phyloP scores from a whole-genome alignment of 805 yeast genomes.

The Candida koratica region DNA sequence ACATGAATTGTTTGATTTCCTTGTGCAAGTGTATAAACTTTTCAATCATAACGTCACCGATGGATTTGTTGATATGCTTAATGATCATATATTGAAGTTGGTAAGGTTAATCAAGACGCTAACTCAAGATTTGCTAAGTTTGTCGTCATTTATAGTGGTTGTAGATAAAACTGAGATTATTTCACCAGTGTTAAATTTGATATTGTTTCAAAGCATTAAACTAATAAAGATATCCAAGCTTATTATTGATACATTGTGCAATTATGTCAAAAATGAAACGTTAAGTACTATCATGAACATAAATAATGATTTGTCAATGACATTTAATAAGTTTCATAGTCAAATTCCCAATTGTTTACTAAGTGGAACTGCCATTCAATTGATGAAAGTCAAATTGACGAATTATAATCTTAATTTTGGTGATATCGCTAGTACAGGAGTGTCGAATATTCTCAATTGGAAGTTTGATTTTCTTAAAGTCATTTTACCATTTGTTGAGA shows the following conservation, averaged over 20 bases:
- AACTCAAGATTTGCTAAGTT: slow-evolving; percentile 23
- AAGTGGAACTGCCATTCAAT: slow-evolving; percentile 22
- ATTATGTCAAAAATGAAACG: slow-evolving; percentile 22
- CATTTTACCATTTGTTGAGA: slow-evolving; percentile 26
- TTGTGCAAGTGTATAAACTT: slow-evolving; percentile 27
- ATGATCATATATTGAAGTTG: slow-evolving; percentile 39
- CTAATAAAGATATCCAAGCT: slow-evolving; percentile 33
- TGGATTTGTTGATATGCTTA: slow-evolving; percentile 19
- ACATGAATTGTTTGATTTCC: slow-evolving; percentile 32
- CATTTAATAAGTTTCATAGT: slow-evolving; percentile 25
- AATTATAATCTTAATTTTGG: slow-evolving; percentile 26
- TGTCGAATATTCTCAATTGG: slow-evolving; percentile 15
- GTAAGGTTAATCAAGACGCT: slow-evolving; percentile 36
- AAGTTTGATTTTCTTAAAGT: slow-evolving; percentile 17
- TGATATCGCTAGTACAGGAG: slow-evolving; percentile 6
- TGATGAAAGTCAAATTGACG: slow-evolving; percentile 24
- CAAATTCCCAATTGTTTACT: slow-evolving; percentile 14
- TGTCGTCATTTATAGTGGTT: slow-evolving; percentile 27
- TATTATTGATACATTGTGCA: slow-evolving; percentile 26
- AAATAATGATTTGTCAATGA: slow-evolving; percentile 33
- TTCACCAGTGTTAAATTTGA: slow-evolving; percentile 31
- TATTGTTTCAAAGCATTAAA: slow-evolving; percentile 30
- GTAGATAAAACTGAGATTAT: slow-evolving; percentile 12
- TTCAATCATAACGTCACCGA: slow-evolving; percentile 15
- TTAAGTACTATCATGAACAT: slow-evolving; percentile 30